phyloP scores from a whole-genome alignment of 129 eudicot genomes.

The Deinandra increscens region DNA sequence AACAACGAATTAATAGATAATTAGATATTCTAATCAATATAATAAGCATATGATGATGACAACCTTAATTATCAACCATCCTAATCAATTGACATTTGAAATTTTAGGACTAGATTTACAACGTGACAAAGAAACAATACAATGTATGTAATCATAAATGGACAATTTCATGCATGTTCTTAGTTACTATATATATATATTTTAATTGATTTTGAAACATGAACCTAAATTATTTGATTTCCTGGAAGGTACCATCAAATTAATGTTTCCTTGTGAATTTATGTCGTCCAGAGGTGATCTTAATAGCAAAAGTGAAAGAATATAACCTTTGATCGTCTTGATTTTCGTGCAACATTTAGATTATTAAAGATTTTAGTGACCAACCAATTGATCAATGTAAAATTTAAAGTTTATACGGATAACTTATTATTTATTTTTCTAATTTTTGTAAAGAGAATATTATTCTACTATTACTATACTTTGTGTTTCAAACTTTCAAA shows the following conservation, averaged over 20 bases:
- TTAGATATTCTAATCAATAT: too few species aligned
- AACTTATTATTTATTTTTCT: too few species aligned
- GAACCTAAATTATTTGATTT: conserved; percentile 17
- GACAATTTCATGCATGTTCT: conserved; percentile 24
- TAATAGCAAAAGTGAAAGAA: conserved; percentile 15
- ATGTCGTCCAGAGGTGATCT: conserved; percentile 22
- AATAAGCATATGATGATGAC: not conserved
- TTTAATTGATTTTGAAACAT: conserved; percentile 23
- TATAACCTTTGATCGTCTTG: conserved; percentile 13
- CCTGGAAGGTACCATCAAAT: conserved; percentile 21
- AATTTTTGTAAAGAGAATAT: too few species aligned
- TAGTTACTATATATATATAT: not conserved
- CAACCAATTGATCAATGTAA: not conserved
- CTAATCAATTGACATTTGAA: conserved; percentile 15
- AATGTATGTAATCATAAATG: conserved; percentile 28
- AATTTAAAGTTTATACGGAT: not conserved
- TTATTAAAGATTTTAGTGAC: not conserved
- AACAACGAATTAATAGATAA: not conserved
- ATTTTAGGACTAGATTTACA: not conserved
- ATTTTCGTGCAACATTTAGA: conserved; percentile 6
- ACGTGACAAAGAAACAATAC: conserved; percentile 15
- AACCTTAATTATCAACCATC: conserved; percentile 14
- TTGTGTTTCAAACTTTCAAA: too few species aligned
- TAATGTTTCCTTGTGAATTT: conserved; percentile 29
- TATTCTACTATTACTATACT: too few species aligned